Conservation (phyloP, 2,329 filamentous ascomycete genomes). For the Uncinocarpus reesii region DNA sequence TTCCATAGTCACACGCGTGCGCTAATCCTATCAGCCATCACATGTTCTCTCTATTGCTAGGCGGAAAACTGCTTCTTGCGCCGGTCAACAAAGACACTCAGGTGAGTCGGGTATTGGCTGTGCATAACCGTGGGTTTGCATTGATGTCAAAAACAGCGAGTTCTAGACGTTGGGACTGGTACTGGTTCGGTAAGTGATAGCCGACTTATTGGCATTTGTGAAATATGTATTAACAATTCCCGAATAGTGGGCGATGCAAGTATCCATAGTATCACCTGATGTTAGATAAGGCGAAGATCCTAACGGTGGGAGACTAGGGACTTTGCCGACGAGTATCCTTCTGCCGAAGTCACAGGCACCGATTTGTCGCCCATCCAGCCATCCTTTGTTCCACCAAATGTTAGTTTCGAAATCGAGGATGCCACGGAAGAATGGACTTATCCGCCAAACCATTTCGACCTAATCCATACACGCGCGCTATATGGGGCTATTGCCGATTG, state of each 20-base stretch:
- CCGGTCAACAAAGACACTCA: background rate
- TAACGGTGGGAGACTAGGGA: constrained; percentile 18
- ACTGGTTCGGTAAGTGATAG: constrained; percentile 6
- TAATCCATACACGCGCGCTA: constrained; percentile 39
- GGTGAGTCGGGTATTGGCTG: background rate
- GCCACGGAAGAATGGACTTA: constrained; percentile 34
- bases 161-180: constrained; percentile 13
- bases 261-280: background rate
- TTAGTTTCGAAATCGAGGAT: constrained; percentile 41
- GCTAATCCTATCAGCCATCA: background rate
- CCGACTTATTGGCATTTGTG: background rate
- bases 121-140: background rate
- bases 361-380: constrained; percentile 44
- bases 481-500: constrained; percentile 40
- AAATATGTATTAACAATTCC: background rate
- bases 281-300: background rate
- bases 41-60: background rate
- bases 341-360: constrained; percentile 37
- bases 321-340: constrained; percentile 29
- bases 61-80: background rate
- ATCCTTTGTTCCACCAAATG: constrained; percentile 37
- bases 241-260: constrained; percentile 11
- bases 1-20: background rate
- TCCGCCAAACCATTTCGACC: constrained; percentile 31
- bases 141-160: background rate